Conservation (phyloP, 441 rosid genomes). For the Bocquillonia castaneifolia region DNA sequence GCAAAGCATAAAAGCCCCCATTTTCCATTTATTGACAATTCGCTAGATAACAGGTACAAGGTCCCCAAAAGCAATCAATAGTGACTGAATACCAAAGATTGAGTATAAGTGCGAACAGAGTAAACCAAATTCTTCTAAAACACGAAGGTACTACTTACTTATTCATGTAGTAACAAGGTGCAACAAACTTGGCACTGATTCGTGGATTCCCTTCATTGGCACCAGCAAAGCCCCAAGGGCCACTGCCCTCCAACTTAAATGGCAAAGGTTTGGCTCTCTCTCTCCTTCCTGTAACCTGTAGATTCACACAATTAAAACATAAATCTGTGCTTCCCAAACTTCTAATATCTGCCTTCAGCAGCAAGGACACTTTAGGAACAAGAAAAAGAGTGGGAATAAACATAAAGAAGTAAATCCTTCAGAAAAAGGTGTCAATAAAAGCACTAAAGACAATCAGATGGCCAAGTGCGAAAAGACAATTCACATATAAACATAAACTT, state of each 20-base stretch:
- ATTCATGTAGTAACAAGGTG: slow-evolving; percentile 83
- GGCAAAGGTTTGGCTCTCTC: slow-evolving; percentile 90
- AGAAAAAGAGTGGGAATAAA: neutral
- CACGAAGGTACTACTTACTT: slow-evolving; percentile 40
- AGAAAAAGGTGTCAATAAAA: neutral
- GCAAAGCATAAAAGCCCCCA: neutral
- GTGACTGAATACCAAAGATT: neutral
- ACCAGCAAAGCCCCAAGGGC: slow-evolving; percentile 89
- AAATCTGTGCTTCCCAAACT: neutral
- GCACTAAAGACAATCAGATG: neutral
- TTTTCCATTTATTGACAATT: neutral
- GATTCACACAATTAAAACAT: slow-evolving; percentile 4
- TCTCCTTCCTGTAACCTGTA: slow-evolving; percentile 92
- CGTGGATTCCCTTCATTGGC: slow-evolving; percentile 77
- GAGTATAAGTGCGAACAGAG: neutral
- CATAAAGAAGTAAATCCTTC: neutral
- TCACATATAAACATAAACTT: neutral
- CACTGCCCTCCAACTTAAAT: slow-evolving; percentile 73
- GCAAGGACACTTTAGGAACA: neutral
- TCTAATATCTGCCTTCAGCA: neutral
- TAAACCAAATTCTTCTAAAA: neutral
- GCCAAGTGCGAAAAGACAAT: neutral
- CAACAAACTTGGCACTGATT: slow-evolving; percentile 74
- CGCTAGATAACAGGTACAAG: neutral
- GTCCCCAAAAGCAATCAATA: neutral